These are phyloP conservation scores for Cercophora newfieldiana DNA, from an alignment of 495 filamentous ascomycete genomes.

Conservation along the genomic window DNA sequence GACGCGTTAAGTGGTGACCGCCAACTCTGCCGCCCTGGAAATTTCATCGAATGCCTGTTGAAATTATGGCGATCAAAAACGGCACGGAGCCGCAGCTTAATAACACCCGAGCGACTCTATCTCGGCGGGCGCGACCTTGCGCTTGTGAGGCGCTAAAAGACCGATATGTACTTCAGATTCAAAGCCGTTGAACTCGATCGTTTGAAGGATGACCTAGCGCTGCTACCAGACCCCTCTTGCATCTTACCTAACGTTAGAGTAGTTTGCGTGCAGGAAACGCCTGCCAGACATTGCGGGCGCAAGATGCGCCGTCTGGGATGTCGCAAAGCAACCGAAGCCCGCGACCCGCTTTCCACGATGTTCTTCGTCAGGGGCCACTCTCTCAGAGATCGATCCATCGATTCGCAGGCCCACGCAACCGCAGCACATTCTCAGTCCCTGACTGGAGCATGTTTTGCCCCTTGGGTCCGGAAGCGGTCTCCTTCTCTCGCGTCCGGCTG, in stretches of 20 bases:
- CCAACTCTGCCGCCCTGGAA: conserved; percentile 1
- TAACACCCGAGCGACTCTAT: not conserved
- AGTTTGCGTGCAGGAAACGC: not conserved
- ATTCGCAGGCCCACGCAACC: not conserved
- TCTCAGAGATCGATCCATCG: not conserved
- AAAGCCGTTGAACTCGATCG: not conserved
- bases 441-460: not conserved
- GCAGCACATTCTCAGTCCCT: not conserved
- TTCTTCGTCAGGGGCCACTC: not conserved
- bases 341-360: not conserved
- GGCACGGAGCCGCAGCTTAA: not conserved
- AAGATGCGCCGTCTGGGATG: not conserved
- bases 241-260: not conserved
- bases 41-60: conserved; percentile 12
- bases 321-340: not conserved
- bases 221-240: not conserved
- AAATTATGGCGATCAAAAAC: conserved; percentile 12
- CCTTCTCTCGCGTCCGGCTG: not conserved
- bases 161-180: not conserved
- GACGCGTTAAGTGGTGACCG: conserved; percentile 14
- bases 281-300: conserved; percentile 1
- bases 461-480: not conserved
- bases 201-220: not conserved
- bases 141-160: not conserved
- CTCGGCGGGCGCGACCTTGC: not conserved